Evolutionary conservation across 345 rosid genomes (phyloP).

Genomic region (Cochlearia excelsa): DNA sequence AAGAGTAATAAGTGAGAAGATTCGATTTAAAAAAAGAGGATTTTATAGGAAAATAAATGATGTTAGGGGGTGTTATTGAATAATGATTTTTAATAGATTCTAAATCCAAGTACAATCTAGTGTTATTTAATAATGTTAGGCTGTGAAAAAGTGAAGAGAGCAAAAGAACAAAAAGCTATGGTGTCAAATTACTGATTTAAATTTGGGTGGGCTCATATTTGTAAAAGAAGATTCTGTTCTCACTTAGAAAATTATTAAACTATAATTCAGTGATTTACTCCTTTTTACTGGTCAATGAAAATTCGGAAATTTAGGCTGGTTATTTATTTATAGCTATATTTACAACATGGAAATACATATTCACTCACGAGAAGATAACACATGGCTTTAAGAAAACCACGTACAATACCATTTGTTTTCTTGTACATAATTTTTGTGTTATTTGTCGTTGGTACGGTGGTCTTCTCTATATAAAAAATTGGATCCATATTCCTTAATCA

Average conservation of each 20-base stretch:
- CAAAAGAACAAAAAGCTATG: constrained; percentile 20
- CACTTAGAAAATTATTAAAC: constrained; percentile 2
- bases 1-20: constrained; percentile 11
- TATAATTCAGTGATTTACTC: neutral
- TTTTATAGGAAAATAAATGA: neutral
- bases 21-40: constrained; percentile 4
- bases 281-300: constrained; percentile 9
- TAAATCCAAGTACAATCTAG: no score
- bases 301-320: neutral
- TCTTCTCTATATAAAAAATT: no score
- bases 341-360: neutral
- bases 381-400: constrained; percentile 6
- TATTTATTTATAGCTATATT: constrained; percentile 5
- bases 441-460: no score
- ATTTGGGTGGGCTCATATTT: constrained; percentile 16
- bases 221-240: constrained; percentile 37
- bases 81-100: no score
- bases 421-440: no score
- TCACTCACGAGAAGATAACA: constrained; percentile 8
- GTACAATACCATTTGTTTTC: no score
- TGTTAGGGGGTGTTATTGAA: no score
- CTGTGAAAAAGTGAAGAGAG: constrained; percentile 21
- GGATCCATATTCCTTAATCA: no score
- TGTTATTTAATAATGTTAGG: no score
- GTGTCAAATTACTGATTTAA: constrained; percentile 22